phyloP scores from a whole-genome alignment of 768 basidiomycete genomes.

The Lanmaoa rubissima region DNA sequence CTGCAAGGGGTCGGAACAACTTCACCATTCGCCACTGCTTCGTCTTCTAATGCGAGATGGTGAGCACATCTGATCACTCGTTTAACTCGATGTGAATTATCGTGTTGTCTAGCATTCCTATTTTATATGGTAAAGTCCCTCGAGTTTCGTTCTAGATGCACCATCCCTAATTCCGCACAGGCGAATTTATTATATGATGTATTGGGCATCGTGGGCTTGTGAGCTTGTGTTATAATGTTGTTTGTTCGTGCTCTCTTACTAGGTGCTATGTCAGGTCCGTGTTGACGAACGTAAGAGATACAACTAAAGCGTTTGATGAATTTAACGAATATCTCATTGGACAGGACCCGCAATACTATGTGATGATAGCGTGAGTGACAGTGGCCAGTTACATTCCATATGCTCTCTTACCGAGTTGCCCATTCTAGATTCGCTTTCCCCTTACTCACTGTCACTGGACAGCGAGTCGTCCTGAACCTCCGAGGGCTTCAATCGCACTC shows the following conservation, averaged over 20 bases:
- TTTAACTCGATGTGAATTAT: neutral
- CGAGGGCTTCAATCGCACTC: neutral
- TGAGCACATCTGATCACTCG: conserved; percentile 2
- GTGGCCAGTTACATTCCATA: no score
- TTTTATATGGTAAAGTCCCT: conserved; percentile 5
- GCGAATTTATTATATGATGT: conserved; percentile 4
- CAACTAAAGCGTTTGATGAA: neutral
- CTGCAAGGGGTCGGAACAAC: neutral
- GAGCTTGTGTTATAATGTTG: neutral
- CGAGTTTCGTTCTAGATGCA: no score
- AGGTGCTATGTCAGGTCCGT: neutral
- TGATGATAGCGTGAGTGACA: neutral
- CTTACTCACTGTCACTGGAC: conserved; percentile 14
- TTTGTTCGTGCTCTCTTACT: neutral
- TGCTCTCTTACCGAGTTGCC: no score
- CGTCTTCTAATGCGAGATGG: conserved; percentile 6
- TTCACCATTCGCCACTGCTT: neutral
- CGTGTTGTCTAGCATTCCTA: neutral
- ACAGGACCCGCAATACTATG: conserved; percentile 7
- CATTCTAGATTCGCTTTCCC: conserved; percentile 6
- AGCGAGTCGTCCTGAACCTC: conserved; percentile 20
- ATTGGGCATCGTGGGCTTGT: conserved; percentile 1
- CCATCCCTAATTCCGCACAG: neutral
- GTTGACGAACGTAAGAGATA: neutral
- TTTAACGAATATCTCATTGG: neutral